Conservation (phyloP, 345 rosid genomes). For the Triadica sebifera region DNA sequence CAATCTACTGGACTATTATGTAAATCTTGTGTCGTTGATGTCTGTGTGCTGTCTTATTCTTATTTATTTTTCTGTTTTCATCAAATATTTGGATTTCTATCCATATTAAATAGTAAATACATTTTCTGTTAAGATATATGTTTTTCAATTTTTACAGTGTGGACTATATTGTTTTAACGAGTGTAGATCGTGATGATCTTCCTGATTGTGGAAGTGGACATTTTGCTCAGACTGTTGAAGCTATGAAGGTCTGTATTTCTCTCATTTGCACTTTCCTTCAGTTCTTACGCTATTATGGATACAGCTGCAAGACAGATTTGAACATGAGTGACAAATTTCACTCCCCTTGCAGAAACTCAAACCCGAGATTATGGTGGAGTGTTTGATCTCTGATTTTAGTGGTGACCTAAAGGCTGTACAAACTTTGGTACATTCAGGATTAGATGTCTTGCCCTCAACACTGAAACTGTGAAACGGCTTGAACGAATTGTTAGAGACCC, state of each 20-base stretch:
- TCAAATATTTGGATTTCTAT: neutral
- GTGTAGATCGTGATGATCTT: slow-evolving; percentile 96
- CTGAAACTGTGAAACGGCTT: slow-evolving; percentile 92
- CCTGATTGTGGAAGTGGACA: slow-evolving; percentile 99
- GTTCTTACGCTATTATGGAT: neutral
- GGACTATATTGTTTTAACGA: slow-evolving; percentile 94
- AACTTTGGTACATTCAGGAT: slow-evolving; percentile 66
- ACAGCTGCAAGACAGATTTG: slow-evolving; percentile 1
- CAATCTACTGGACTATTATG: too few relatives aligned
- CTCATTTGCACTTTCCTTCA: neutral
- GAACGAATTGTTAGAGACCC: slow-evolving; percentile 98
- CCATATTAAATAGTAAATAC: too few relatives aligned
- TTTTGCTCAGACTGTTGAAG: slow-evolving; percentile 88
- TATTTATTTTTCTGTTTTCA: neutral
- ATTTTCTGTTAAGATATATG: too few relatives aligned
- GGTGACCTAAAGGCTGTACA: slow-evolving; percentile 89
- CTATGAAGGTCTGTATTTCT: slow-evolving; percentile 67
- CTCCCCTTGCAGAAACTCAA: slow-evolving; percentile 60
- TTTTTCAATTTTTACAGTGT: slow-evolving; percentile 45
- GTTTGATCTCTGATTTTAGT: slow-evolving; percentile 94
- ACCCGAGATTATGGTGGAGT: slow-evolving; percentile 94
- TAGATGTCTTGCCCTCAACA: slow-evolving; percentile 94
- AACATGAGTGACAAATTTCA: neutral
- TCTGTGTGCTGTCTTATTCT: too few relatives aligned
- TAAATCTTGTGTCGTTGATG: too few relatives aligned